Conservation (phyloP, 1,139 yeast species). For the Saccharomyces hybrid region DNA sequence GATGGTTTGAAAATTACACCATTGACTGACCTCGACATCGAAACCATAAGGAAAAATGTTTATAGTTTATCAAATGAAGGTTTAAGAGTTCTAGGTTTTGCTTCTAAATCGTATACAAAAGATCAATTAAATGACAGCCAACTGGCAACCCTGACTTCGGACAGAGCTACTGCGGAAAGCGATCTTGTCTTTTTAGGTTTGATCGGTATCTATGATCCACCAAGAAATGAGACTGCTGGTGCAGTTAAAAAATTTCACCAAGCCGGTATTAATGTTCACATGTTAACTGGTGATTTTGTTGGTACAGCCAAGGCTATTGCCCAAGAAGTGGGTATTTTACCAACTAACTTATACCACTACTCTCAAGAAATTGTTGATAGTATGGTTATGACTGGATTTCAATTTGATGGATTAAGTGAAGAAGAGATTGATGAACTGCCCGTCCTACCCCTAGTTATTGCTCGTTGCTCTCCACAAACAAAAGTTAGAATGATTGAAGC, state of each 20-base stretch:
- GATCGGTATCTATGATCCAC: slow-evolving; percentile 95
- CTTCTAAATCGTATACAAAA: slow-evolving; percentile 37
- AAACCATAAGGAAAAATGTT: slow-evolving; percentile 48
- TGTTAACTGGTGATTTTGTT: slow-evolving; percentile 98
- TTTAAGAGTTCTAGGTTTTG: slow-evolving; percentile 79
- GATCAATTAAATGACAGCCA: slow-evolving; percentile 35
- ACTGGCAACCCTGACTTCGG: slow-evolving; percentile 12
- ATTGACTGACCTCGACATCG: slow-evolving; percentile 45
- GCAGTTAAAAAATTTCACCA: slow-evolving; percentile 70
- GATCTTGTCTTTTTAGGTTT: slow-evolving; percentile 74
- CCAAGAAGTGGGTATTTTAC: slow-evolving; percentile 81
- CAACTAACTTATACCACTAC: slow-evolving; percentile 60
- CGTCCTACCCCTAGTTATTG: slow-evolving; percentile 80
- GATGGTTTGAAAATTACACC: slow-evolving; percentile 33
- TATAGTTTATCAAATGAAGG: slow-evolving; percentile 73
- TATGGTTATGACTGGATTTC: slow-evolving; percentile 79
- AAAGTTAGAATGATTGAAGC: slow-evolving; percentile 90
- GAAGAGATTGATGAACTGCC: slow-evolving; percentile 66
- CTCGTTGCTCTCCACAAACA: slow-evolving; percentile 95
- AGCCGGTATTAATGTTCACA: slow-evolving; percentile 92
- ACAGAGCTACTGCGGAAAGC: slow-evolving; percentile 50
- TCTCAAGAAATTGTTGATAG: slow-evolving; percentile 58
- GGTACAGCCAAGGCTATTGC: slow-evolving; percentile 90
- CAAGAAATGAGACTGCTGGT: slow-evolving; percentile 73
- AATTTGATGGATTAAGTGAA: slow-evolving; percentile 62